Percentiles rank a stretch among this genome's conserved stretches.
These are phyloP conservation scores for Limnanthes douglasii DNA, from an alignment of 345 rosid genomes.

Conservation along the genomic window DNA sequence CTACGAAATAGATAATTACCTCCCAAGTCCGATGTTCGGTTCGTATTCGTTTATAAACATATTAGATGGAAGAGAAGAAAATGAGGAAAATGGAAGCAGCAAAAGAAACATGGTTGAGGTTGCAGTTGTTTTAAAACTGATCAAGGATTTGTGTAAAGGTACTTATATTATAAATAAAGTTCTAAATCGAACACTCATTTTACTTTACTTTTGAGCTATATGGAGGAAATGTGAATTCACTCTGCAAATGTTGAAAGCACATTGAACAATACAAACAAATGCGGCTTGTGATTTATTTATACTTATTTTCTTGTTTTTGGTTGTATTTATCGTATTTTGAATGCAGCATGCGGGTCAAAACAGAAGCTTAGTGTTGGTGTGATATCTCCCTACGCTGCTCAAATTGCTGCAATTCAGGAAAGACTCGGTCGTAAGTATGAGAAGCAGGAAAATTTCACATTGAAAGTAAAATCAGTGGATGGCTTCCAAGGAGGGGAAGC, in stretches of 20 bases:
- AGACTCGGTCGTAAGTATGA: slow-evolving; percentile 12
- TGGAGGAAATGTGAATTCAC: no score
- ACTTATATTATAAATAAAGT: slow-evolving; percentile 1
- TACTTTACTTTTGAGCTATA: no score
- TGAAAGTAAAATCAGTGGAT: slow-evolving; percentile 25
- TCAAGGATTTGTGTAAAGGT: slow-evolving; percentile 26
- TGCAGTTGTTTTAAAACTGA: slow-evolving; percentile 18
- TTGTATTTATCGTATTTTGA: neutral
- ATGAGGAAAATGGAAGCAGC: slow-evolving; percentile 14
- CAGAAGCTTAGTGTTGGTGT: slow-evolving; percentile 22
- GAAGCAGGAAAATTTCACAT: slow-evolving; percentile 9
- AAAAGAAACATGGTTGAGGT: slow-evolving; percentile 20
- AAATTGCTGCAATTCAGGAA: slow-evolving; percentile 30
- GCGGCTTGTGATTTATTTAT: neutral
- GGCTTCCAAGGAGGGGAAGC: slow-evolving; percentile 43
- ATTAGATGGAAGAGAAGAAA: slow-evolving; percentile 14
- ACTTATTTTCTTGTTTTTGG: neutral
- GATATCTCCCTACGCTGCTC: slow-evolving; percentile 38
- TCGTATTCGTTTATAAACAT: slow-evolving; percentile 39
- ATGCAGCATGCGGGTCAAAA: slow-evolving; percentile 11
- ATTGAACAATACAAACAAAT: neutral
- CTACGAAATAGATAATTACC: slow-evolving; percentile 15
- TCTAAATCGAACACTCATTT: no score
- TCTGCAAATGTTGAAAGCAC: neutral
- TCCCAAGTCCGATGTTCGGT: slow-evolving; percentile 24